phyloP scores from a whole-genome alignment of 2,329 filamentous ascomycete genomes.

The Ustulina deusta region DNA sequence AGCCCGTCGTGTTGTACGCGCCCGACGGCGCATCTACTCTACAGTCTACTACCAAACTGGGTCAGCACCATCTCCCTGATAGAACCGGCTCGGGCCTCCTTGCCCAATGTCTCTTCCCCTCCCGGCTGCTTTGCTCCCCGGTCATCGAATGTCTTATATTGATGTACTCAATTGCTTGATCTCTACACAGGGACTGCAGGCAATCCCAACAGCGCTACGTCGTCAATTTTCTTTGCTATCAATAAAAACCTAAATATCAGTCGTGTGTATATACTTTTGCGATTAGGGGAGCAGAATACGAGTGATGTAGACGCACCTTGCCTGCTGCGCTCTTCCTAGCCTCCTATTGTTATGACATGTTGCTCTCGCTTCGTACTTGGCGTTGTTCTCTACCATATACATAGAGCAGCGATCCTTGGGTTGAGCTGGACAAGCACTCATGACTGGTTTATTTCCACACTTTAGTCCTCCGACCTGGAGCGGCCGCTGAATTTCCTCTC shows the following conservation, averaged over 20 bases:
- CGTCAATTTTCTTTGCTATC: neutral
- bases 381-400: slow-evolving; percentile 6
- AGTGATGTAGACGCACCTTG: slow-evolving; percentile 9
- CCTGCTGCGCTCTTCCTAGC: neutral
- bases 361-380: neutral
- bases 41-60: no score
- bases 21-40: slow-evolving; percentile 25
- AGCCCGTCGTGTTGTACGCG: slow-evolving; percentile 7
- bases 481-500: slow-evolving; percentile 33
- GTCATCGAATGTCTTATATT: neutral
- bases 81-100: slow-evolving; percentile 29
- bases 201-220: neutral
- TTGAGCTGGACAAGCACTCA: neutral
- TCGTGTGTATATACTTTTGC: neutral
- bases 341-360: neutral
- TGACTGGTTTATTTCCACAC: neutral
- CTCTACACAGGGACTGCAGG: neutral
- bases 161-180: neutral
- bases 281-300: slow-evolving; percentile 13
- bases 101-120: slow-evolving; percentile 18
- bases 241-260: slow-evolving; percentile 4
- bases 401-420: neutral
- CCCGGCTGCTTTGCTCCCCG: neutral
- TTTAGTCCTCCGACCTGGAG: neutral
- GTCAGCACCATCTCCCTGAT: slow-evolving; percentile 21